phyloP scores from a whole-genome alignment of 495 filamentous ascomycete species.

The Sordaria brevicollis region DNA sequence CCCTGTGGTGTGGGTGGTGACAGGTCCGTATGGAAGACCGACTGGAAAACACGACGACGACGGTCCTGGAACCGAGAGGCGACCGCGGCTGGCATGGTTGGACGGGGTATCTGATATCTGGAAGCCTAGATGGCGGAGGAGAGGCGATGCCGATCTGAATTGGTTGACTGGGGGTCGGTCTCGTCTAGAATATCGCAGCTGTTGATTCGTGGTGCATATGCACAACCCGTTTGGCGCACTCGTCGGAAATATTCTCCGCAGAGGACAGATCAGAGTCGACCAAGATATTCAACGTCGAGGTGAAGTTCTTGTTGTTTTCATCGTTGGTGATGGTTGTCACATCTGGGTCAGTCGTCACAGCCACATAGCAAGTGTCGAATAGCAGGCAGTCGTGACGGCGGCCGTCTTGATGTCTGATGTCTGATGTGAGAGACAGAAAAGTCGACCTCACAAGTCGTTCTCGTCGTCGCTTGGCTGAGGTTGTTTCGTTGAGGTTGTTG shows the following conservation, averaged over 20 bases:
- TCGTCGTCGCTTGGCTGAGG: background rate
- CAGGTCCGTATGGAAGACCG: slow-evolving; percentile 38
- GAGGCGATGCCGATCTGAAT: background rate
- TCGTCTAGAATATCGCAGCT: background rate
- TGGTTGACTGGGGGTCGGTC: background rate
- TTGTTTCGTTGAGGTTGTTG: background rate
- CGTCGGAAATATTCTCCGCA: background rate
- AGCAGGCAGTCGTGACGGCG: background rate
- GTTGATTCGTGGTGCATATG: background rate
- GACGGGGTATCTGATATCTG: background rate
- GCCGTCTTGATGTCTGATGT: background rate
- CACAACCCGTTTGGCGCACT: background rate
- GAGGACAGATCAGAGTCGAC: background rate
- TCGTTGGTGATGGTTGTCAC: background rate
- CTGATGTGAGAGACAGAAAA: background rate
- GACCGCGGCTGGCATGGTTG: slow-evolving; percentile 16
- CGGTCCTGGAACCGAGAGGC: slow-evolving; percentile 30
- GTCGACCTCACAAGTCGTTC: background rate
- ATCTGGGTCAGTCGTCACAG: background rate
- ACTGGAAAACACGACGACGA: slow-evolving; percentile 36
- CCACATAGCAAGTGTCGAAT: background rate
- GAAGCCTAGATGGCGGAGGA: background rate
- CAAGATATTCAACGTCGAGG: background rate
- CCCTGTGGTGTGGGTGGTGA: slow-evolving; percentile 34
- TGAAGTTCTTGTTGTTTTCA: background rate